phyloP scores from a whole-genome alignment of 2,329 filamentous ascomycete genomes.

The Aspergillus arachidicola region DNA sequence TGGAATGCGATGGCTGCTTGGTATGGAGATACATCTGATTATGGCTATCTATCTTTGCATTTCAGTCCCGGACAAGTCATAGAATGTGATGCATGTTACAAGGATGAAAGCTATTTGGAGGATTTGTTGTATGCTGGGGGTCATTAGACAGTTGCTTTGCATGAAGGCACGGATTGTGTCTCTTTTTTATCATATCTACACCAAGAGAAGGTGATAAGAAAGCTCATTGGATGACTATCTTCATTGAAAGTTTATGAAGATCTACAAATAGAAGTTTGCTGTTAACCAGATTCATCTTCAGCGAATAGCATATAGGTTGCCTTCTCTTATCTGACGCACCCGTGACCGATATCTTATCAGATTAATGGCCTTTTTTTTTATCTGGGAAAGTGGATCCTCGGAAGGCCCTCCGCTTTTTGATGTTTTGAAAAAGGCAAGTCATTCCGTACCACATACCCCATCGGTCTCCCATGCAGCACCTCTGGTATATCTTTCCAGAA shows the following conservation, averaged over 20 bases:
- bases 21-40: neutral
- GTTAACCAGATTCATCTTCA: too few species aligned
- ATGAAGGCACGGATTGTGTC: neutral
- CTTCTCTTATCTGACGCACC: too few species aligned
- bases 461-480: neutral
- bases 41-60: neutral
- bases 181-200: neutral
- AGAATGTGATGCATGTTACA: neutral
- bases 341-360: neutral
- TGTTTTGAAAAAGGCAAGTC: neutral
- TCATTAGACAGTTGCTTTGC: neutral
- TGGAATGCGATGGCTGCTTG: neutral
- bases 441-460: neutral
- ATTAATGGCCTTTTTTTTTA: neutral
- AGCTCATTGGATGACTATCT: too few species aligned
- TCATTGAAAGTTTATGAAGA: too few species aligned
- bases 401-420: neutral
- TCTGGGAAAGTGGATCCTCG: neutral
- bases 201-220: too few species aligned
- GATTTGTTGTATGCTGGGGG: neutral
- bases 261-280: neutral
- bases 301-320: too few species aligned
- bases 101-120: neutral
- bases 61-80: neutral
- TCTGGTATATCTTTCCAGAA: neutral